Conservation (phyloP, 139 green algal species). For the Spirogloea muscicola region DNA sequence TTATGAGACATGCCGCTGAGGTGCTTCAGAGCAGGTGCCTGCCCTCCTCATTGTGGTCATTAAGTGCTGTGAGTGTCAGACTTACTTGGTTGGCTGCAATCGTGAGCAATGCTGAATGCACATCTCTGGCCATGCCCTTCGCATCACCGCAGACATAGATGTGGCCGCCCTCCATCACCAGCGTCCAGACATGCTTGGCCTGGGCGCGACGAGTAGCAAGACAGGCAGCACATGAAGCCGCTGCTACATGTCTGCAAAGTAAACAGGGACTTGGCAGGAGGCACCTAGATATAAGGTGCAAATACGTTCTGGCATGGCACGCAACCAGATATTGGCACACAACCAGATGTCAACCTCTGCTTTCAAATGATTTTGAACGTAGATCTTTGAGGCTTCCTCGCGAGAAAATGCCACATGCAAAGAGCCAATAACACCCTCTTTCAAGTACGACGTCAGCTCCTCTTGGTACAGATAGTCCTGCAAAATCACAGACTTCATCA, state of each 20-base stretch:
- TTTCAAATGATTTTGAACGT: conserved; percentile 45
- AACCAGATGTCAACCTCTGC: conserved; percentile 11
- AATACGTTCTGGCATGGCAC: background rate
- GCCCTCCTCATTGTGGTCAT: background rate
- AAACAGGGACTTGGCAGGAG: background rate
- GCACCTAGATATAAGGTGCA: background rate
- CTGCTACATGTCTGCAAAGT: background rate
- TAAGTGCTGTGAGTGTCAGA: background rate
- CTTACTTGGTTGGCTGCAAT: conserved; percentile 49
- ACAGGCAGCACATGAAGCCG: background rate
- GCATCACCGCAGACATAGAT: conserved; percentile 96
- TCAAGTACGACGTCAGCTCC: conserved; percentile 23
- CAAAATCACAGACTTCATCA: background rate
- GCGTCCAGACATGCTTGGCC: conserved; percentile 48
- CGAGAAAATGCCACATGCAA: conserved; percentile 44
- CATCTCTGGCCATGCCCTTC: conserved; percentile 93
- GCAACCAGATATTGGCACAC: background rate
- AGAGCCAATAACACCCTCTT: conserved; percentile 2
- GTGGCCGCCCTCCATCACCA: conserved; percentile 26
- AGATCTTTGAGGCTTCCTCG: conserved; percentile 29
- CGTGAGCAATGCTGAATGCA: conserved; percentile 72
- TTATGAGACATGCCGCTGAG: background rate
- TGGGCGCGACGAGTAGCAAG: background rate
- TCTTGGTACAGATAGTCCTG: conserved; percentile 56
- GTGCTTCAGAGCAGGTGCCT: background rate